A percentile compares a stretch with the other conserved stretches of the same genome.
Evolutionary conservation across 495 filamentous ascomycete species (phyloP).

Genomic region (Aspergillus avenaceus): DNA sequence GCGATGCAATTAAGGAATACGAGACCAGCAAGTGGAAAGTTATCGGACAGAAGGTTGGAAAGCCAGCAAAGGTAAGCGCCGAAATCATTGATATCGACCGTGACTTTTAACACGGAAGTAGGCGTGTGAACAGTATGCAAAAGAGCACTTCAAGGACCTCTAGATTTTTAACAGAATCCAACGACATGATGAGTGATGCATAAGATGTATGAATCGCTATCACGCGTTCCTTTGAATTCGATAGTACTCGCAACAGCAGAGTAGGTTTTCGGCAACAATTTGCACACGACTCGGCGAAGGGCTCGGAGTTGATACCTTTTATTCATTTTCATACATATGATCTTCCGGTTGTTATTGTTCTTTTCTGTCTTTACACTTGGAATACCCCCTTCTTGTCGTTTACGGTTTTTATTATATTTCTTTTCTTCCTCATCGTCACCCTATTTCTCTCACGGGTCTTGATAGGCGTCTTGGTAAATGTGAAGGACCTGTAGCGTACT

Average conservation of each 20-base stretch:
- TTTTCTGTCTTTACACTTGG: constrained; percentile 8
- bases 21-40: constrained; percentile 98
- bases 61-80: constrained; percentile 82
- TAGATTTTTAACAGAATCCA: constrained; percentile 28
- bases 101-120: constrained; percentile 28
- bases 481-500: not conserved
- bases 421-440: not conserved
- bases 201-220: constrained; percentile 35
- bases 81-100: not conserved
- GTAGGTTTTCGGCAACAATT: constrained; percentile 7
- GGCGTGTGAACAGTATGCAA: constrained; percentile 98
- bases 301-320: constrained; percentile 23
- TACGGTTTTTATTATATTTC: not conserved
- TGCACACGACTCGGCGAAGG: constrained; percentile 14
- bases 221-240: constrained; percentile 20
- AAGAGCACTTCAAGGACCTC: constrained; percentile 79
- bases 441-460: not conserved
- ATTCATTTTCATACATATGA: constrained; percentile 24
- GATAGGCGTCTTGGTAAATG: constrained; percentile 1
- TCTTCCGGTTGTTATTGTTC: constrained; percentile 28
- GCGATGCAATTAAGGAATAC: constrained; percentile 96
- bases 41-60: constrained; percentile 93
- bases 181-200: constrained; percentile 34
- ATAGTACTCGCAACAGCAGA: not conserved
- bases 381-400: not conserved